Evolutionary conservation across 148 eudicot species (phyloP).

Genomic region (Rheum nobile): DNA sequence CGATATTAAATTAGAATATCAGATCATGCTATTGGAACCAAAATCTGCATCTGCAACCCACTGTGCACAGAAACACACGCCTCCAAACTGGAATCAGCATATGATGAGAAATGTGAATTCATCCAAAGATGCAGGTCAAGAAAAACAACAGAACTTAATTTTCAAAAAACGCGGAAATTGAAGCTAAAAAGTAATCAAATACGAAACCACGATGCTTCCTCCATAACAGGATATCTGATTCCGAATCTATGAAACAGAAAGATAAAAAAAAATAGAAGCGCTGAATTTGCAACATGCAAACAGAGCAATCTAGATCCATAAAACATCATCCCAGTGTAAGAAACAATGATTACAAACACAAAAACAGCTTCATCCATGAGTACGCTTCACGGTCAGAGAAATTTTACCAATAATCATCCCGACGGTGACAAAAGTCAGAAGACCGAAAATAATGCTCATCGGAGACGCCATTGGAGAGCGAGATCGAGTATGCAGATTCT

Average conservation of each 20-base stretch:
- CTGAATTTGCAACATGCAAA: not conserved
- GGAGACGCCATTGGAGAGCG: slow-evolving; percentile 28
- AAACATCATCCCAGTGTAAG: not conserved
- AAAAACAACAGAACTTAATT: not conserved
- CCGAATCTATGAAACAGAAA: not conserved
- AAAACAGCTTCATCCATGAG: not conserved
- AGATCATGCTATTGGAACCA: not conserved
- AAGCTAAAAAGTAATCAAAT: not conserved
- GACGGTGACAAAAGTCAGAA: slow-evolving; percentile 61
- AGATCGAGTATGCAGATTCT: not conserved
- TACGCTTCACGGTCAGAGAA: not conserved
- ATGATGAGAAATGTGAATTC: not conserved
- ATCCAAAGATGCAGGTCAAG: not conserved
- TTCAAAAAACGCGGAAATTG: not conserved
- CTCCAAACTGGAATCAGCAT: not conserved
- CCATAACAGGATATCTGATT: not conserved
- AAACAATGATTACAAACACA: not conserved
- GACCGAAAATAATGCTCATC: slow-evolving; percentile 46
- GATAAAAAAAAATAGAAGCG: not conserved
- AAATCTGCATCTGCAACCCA: not conserved
- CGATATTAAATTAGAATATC: not conserved
- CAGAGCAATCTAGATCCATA: not conserved
- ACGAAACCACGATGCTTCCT: not conserved
- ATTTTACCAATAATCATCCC: slow-evolving; percentile 65
- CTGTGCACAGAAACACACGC: not conserved